Conservation (phyloP, 305 asterid genomes). For the Fraxinus albicans region DNA sequence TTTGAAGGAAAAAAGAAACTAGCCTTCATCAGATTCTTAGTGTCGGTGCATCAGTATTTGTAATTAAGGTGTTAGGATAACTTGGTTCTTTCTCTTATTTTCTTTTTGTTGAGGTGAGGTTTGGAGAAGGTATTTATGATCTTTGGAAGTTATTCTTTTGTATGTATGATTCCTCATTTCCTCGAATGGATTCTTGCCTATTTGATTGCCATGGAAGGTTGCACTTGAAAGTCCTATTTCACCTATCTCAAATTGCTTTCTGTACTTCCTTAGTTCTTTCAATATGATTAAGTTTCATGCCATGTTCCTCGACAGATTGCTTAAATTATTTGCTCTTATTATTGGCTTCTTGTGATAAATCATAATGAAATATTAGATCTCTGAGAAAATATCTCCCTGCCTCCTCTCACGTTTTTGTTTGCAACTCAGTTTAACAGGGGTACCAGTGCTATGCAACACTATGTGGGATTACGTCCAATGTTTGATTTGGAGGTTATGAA, state of each 20-base stretch:
- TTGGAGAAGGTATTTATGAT: not conserved
- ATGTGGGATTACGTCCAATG: constrained; percentile 99
- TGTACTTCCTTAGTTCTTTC: not conserved
- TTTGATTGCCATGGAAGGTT: not conserved
- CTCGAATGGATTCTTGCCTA: not conserved
- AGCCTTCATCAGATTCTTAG: not conserved
- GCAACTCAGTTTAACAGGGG: constrained; percentile 94
- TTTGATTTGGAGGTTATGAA: constrained; percentile 94
- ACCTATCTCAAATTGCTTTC: not conserved
- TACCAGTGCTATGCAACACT: constrained; percentile 99
- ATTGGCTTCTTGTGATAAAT: not conserved
- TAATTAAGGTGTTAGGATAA: not conserved
- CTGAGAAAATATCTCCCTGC: not conserved
- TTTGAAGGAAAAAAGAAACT: not conserved
- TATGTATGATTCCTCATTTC: not conserved
- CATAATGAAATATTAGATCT: not conserved
- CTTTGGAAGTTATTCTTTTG: not conserved
- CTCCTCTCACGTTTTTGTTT: constrained; percentile 24
- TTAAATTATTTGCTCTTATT: not conserved
- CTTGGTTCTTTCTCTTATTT: not conserved
- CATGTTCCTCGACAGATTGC: not conserved
- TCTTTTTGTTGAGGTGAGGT: not conserved
- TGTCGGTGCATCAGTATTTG: not conserved
- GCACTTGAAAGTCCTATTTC: not conserved
- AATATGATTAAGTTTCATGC: not conserved